A percentile compares a stretch with the other conserved stretches of the same genome.
Conservation (phyloP, 1,284 basidiomycete species). For the Cystobasidium sp. region DNA sequence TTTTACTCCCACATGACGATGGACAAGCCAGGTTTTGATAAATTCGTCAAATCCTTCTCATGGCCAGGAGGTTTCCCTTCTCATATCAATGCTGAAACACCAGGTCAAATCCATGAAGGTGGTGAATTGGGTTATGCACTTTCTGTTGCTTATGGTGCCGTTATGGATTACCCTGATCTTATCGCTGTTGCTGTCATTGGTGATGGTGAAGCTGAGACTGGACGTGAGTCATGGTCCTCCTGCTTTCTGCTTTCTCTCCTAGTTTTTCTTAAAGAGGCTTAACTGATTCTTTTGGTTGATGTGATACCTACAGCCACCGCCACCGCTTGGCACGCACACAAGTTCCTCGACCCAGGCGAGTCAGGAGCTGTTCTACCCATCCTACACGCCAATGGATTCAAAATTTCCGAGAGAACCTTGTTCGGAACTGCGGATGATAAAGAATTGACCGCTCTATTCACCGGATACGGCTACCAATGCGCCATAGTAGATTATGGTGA, state of each 20-base stretch:
- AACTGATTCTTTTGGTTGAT: not conserved
- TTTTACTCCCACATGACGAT: slow-evolving; percentile 76
- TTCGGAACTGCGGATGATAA: slow-evolving; percentile 87
- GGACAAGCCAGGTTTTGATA: slow-evolving; percentile 64
- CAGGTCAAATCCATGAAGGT: slow-evolving; percentile 86
- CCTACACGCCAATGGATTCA: slow-evolving; percentile 72
- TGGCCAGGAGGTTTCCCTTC: slow-evolving; percentile 61
- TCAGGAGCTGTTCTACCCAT: slow-evolving; percentile 86
- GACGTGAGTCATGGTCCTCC: slow-evolving; percentile 57
- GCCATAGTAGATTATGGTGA: slow-evolving; percentile 73
- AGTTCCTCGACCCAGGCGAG: slow-evolving; percentile 86
- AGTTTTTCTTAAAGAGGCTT: not conserved
- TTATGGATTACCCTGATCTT: slow-evolving; percentile 86
- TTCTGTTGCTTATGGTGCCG: slow-evolving; percentile 68
- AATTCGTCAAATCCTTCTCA: slow-evolving; percentile 65
- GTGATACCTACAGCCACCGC: slow-evolving; percentile 24
- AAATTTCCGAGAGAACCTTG: slow-evolving; percentile 86
- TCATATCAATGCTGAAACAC: slow-evolving; percentile 66
- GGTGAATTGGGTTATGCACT: slow-evolving; percentile 87
- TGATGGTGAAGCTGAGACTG: slow-evolving; percentile 85
- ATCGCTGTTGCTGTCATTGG: slow-evolving; percentile 78
- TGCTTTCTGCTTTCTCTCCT: not conserved
- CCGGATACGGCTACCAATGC: slow-evolving; percentile 71
- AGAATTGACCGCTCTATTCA: slow-evolving; percentile 72
- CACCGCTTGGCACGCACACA: slow-evolving; percentile 78